Conservation (phyloP, 305 asterid genomes). For the Caryopteris hybrid region DNA sequence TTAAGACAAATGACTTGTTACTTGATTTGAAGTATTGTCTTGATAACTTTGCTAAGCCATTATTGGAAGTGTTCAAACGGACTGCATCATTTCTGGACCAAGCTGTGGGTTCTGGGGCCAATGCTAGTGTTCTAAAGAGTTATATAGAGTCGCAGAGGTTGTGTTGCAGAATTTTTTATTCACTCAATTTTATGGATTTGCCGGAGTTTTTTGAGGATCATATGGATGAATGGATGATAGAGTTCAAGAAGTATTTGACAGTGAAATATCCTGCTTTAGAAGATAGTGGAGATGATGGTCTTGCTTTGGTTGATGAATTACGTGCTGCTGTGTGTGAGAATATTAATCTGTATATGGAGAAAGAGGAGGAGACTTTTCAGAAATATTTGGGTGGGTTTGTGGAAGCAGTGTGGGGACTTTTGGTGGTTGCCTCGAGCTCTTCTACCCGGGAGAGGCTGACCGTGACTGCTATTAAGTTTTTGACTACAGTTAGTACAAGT, state of each 20-base stretch:
- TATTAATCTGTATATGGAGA: conserved; percentile 74
- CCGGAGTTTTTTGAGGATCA: conserved; percentile 93
- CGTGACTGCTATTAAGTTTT: conserved; percentile 80
- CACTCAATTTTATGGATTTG: conserved; percentile 69
- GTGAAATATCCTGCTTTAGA: conserved; percentile 59
- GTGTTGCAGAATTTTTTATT: conserved; percentile 82
- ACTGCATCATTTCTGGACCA: conserved; percentile 56
- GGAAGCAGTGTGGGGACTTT: conserved; percentile 87
- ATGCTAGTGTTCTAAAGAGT: conserved; percentile 41
- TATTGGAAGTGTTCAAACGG: conserved; percentile 63
- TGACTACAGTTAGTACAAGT: conserved; percentile 78
- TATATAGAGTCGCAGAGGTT: conserved; percentile 79
- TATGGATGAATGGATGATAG: conserved; percentile 88
- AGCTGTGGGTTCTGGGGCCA: conserved; percentile 37
- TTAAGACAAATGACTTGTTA: conserved; percentile 61
- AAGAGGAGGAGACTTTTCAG: conserved; percentile 78
- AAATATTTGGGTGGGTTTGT: conserved; percentile 68
- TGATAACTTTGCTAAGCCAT: conserved; percentile 72
- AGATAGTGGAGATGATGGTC: conserved; percentile 66
- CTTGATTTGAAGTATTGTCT: conserved; percentile 81
- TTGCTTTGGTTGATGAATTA: conserved; percentile 69
- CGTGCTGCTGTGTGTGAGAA: conserved; percentile 88
- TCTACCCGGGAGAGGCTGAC: conserved; percentile 72
- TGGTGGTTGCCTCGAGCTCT: conserved; percentile 61
- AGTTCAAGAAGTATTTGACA: conserved; percentile 72